These are phyloP conservation scores for Lachnellula cervina DNA, from an alignment of 2,329 filamentous ascomycete species.

Conservation along the genomic window DNA sequence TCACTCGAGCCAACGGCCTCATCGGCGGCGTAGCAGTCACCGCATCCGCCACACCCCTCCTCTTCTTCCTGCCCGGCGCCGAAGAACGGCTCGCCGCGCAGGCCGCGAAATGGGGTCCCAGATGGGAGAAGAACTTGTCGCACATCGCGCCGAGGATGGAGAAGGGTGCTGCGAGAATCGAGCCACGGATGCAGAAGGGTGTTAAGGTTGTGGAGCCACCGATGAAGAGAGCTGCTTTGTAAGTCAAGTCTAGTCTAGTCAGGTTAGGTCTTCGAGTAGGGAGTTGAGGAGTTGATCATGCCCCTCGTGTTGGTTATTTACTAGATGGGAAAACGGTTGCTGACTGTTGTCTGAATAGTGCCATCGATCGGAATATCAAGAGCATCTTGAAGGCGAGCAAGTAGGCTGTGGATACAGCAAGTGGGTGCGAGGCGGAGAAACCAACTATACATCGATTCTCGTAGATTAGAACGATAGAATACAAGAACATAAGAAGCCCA, in stretches of 20 bases:
- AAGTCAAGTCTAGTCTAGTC: constrained; percentile 2
- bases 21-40: constrained; percentile 15
- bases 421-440: too few relatives aligned
- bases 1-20: constrained; percentile 9
- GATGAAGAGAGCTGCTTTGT: constrained; percentile 22
- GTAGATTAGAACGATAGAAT: too few relatives aligned
- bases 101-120: constrained; percentile 22
- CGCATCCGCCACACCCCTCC: constrained; percentile 16
- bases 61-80: constrained; percentile 21
- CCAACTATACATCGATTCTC: too few relatives aligned
- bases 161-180: constrained; percentile 11
- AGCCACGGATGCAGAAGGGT: constrained; percentile 13
- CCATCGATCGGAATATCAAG: constrained; percentile 18
- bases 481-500: too few relatives aligned
- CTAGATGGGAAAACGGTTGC: background rate
- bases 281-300: background rate
- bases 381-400: constrained; percentile 7
- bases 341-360: constrained; percentile 4
- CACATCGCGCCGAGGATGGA: constrained; percentile 8
- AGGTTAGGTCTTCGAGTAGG: background rate
- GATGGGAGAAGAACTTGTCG: constrained; percentile 20
- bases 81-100: constrained; percentile 21
- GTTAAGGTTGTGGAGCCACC: constrained; percentile 19
- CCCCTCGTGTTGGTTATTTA: background rate
- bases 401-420: background rate